Evolutionary conservation across 768 basidiomycete species (phyloP), one percentile per base, ranked within the genome.

Genomic region (Tulasnella sp.): DNA sequence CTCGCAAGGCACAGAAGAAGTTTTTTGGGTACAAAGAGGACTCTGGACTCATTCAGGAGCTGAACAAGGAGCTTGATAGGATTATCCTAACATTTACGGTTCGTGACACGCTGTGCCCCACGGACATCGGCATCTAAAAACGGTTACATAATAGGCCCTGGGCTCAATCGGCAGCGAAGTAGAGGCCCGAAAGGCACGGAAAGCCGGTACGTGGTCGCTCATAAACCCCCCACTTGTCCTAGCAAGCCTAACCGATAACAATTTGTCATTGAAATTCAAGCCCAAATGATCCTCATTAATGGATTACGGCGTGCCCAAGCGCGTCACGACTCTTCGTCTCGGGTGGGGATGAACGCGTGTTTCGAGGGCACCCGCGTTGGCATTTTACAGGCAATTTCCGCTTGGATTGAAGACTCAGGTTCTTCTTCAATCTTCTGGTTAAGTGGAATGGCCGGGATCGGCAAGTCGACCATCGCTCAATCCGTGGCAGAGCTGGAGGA

Each of bases 381-480:
- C n/a, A 40, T 76, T 29, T 37, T 76, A 39, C 48, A 76, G 26
- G 40, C 39, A 44, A 55, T 76, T 32, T 61, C 46, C 7, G 5
- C 29, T 9, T 76, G 75, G 75, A 44, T 70, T 7, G 42, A 74
- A 15, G 48, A 61, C 48, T 51, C 75, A 1, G 32, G 5, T 3
- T 40, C 39, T 23, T 29, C 46, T 3, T 39, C 55, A 5, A 37
- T 86, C 6, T 82, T 83, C 71, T 83, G 83, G 81, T 78, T 86
- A n/a, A 78, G 71, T 72, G 86, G 84, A 44, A 79, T 81, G 26
- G 85, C 85, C 11, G 86, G 86, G 10, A 81, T 80, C 10, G 86
- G 86, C 11, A 86, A 86, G 79, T 85, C 85, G 5, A 80, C 85
- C 32, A 84, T 87, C 16, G 82, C 85, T 10, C 83, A 84, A 51